Evolutionary conservation across 768 basidiomycete species (phyloP), one percentile per base, ranked within the genome.

Genomic region (Pholiota conissans): DNA sequence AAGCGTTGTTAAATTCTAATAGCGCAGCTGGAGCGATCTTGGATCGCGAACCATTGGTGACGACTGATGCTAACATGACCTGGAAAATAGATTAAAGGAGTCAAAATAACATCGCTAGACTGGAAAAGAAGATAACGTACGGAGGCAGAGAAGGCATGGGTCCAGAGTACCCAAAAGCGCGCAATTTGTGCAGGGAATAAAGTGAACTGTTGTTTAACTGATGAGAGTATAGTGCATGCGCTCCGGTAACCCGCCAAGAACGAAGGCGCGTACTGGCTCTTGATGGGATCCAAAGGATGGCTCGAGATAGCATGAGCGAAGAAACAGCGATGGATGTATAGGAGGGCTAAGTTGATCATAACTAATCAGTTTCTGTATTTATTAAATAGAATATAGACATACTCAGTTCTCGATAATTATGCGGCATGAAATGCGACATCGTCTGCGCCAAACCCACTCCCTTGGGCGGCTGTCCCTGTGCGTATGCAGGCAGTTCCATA

Each of bases 11-110:
- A 5, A 92, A 71, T 67, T 91, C 88, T 13, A 83, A 65, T 57
- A 92, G 67, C 0, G 91, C 90, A 11, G 87, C 87, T 13, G 83
- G 77, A 0, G 89, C 89, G 18, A 88, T 84, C 66, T 87, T 90
- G 1, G 84, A 87, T 35, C 77, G 76, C 13, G 84, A 79, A 30
- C 83, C 82, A 52, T 86, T 85, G 11, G 86, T 90, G 1, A 89
- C 87, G n/a, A 91, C 83, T 8, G 90, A 87, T 10, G 87, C 83
- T 37, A 91, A 67, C 83, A 92, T 87, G 26, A 91, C 84, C 90
- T 91, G 61, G 6, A 26, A 10, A 28, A 22, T 11, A 28, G 28
- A n/a, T 59, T 56, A 61, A 20, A 24, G n/a, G n/a, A n/a, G n/a
- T 32, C 30, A 32, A 13, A 6, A 6, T 54, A 52, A 51, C 49